Conservation (phyloP, 345 rosid genomes). For the Punica granatum region DNA sequence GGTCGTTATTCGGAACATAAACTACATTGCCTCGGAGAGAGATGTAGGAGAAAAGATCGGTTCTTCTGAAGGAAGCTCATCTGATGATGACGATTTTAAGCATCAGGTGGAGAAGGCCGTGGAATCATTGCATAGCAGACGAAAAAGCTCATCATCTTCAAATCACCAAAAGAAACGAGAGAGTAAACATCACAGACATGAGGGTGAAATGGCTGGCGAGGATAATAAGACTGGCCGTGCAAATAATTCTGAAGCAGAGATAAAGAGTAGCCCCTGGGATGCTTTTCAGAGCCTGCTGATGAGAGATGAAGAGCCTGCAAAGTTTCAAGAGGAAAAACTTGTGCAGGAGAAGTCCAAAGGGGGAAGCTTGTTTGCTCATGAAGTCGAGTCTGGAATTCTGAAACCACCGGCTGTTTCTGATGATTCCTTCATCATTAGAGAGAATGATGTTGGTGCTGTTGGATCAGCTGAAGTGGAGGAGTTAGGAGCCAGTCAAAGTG, state of each 20-base stretch:
- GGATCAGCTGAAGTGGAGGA: slow-evolving; percentile 25
- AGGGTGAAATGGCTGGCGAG: slow-evolving; percentile 19
- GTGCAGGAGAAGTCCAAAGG: slow-evolving; percentile 22
- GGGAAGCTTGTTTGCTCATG: slow-evolving; percentile 21
- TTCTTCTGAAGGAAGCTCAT: slow-evolving; percentile 41
- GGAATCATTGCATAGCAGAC: slow-evolving; percentile 56
- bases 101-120: slow-evolving; percentile 83
- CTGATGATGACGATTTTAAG: slow-evolving; percentile 65
- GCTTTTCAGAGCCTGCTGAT: slow-evolving; percentile 80
- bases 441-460: slow-evolving; percentile 29
- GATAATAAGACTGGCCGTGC: slow-evolving; percentile 9
- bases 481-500: slow-evolving; percentile 39
- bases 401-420: slow-evolving; percentile 35
- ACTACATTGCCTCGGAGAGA: slow-evolving; percentile 80
- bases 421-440: slow-evolving; percentile 53
- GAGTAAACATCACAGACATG: slow-evolving; percentile 16
- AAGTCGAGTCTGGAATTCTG: slow-evolving; percentile 34
- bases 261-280: slow-evolving; percentile 61
- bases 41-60: slow-evolving; percentile 55
- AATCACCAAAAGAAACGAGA: slow-evolving; percentile 43
- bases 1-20: slow-evolving; percentile 92
- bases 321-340: slow-evolving; percentile 25
- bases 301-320: slow-evolving; percentile 29
- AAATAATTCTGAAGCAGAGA: slow-evolving; percentile 31
- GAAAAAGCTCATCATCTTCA: slow-evolving; percentile 52